These are phyloP conservation scores for Metarhizium robertsii DNA, from an alignment of 2,329 filamentous ascomycete species.

Conservation along the genomic window DNA sequence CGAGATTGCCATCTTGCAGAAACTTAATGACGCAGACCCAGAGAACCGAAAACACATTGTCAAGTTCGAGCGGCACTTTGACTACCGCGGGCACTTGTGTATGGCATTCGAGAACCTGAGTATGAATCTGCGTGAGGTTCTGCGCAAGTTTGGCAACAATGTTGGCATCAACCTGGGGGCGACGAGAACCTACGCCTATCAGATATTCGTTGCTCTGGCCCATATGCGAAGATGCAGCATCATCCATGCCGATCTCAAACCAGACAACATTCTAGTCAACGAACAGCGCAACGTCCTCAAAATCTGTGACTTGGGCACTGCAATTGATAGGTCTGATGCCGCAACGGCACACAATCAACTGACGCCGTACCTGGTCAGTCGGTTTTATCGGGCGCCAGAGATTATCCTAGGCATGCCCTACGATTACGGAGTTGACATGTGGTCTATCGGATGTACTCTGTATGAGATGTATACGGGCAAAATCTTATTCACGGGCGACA, in stretches of 20 bases:
- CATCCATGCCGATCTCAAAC: constrained; percentile 92
- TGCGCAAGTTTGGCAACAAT: constrained; percentile 93
- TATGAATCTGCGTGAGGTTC: constrained; percentile 84
- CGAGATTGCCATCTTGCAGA: constrained; percentile 86
- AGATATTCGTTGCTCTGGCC: constrained; percentile 84
- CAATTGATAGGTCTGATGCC: constrained; percentile 76
- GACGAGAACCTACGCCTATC: constrained; percentile 81
- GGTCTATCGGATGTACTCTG: constrained; percentile 94
- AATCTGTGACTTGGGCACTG: constrained; percentile 94
- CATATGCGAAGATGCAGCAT: constrained; percentile 89
- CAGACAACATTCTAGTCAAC: constrained; percentile 90
- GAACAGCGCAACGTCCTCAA: constrained; percentile 79
- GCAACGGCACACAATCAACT: constrained; percentile 68
- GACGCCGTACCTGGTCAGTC: constrained; percentile 89
- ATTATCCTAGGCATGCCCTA: constrained; percentile 96
- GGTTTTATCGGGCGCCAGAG: constrained; percentile 95
- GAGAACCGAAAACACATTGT: constrained; percentile 90
- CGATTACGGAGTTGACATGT: constrained; percentile 91
- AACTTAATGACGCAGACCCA: constrained; percentile 74
- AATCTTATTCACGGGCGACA: constrained; percentile 88
- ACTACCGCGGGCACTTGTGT: constrained; percentile 90
- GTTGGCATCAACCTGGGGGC: constrained; percentile 84
- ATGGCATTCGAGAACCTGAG: constrained; percentile 95
- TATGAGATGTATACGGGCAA: constrained; percentile 97
- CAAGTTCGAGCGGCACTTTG: constrained; percentile 77